Evolutionary conservation across 2,329 filamentous ascomycete species (phyloP).

Genomic region (Coniochaeta prunicola): DNA sequence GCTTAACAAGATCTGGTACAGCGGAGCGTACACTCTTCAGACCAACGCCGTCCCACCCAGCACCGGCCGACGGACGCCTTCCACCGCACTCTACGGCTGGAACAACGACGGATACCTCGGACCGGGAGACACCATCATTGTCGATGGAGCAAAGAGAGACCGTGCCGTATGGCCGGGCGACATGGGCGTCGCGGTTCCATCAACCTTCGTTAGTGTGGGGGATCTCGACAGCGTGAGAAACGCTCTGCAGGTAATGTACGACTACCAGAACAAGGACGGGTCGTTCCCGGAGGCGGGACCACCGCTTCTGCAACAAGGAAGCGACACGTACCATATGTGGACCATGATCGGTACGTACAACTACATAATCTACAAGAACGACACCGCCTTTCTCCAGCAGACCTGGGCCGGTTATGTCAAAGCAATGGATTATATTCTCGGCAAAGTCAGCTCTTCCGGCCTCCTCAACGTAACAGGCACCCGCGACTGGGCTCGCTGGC

Average conservation of each 20-base stretch:
- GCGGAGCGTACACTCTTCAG: conserved; percentile 38
- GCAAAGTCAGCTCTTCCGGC: conserved; percentile 21
- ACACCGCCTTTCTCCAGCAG: conserved; percentile 26
- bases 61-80: conserved; percentile 20
- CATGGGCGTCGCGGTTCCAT: conserved; percentile 45
- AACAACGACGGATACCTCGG: conserved; percentile 24
- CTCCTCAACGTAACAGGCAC: conserved; percentile 41
- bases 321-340: conserved; percentile 26
- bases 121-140: conserved; percentile 22
- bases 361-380: conserved; percentile 45
- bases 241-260: conserved; percentile 34
- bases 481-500: conserved; percentile 43
- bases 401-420: conserved; percentile 24
- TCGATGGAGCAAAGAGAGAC: conserved; percentile 49
- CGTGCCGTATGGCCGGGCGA: conserved; percentile 51
- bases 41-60: conserved; percentile 24
- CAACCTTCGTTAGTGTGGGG: conserved; percentile 40
- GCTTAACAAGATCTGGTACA: conserved; percentile 47
- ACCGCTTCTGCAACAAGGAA: conserved; percentile 28
- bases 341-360: conserved; percentile 49
- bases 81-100: conserved; percentile 32
- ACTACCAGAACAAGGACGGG: conserved; percentile 30
- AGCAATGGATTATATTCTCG: conserved; percentile 20
- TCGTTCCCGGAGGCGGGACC: conserved; percentile 42
- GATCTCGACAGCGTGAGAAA: conserved; percentile 38